phyloP scores from a whole-genome alignment of 441 rosid species.

The Daphne laureola region DNA sequence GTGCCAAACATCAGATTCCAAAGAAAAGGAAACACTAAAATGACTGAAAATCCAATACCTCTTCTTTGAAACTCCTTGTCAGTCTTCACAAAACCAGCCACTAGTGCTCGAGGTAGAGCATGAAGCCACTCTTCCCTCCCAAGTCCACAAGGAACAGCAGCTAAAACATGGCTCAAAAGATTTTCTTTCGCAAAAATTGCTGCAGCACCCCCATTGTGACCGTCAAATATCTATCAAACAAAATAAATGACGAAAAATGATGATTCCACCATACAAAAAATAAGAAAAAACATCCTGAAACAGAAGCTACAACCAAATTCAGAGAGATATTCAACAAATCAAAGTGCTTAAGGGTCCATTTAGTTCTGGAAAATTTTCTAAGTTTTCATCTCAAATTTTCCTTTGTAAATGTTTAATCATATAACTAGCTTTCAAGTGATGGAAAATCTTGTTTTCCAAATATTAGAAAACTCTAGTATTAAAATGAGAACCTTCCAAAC shows the following conservation, averaged over 20 bases:
- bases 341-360: no score
- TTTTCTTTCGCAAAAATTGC: slow-evolving; percentile 74
- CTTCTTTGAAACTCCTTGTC: slow-evolving; percentile 86
- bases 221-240: slow-evolving; percentile 63
- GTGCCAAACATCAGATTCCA: background rate
- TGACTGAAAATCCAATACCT: slow-evolving; percentile 31
- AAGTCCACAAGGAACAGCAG: slow-evolving; percentile 70
- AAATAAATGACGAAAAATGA: slow-evolving; percentile 10
- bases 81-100: slow-evolving; percentile 90
- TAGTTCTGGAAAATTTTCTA: no score
- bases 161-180: slow-evolving; percentile 51
- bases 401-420: no score
- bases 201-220: slow-evolving; percentile 89
- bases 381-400: no score
- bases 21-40: slow-evolving; percentile 6
- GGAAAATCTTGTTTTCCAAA: no score
- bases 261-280: slow-evolving; percentile 8
- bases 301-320: slow-evolving; percentile 1
- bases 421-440: no score
- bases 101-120: slow-evolving; percentile 81
- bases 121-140: slow-evolving; percentile 81
- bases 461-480: no score
- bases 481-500: no score
- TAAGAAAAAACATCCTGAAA: slow-evolving; percentile 8
- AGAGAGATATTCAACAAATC: background rate